These are phyloP conservation scores for Scytalidium sp. DNA, from an alignment of 2,329 filamentous ascomycete genomes.

Conservation along the genomic window DNA sequence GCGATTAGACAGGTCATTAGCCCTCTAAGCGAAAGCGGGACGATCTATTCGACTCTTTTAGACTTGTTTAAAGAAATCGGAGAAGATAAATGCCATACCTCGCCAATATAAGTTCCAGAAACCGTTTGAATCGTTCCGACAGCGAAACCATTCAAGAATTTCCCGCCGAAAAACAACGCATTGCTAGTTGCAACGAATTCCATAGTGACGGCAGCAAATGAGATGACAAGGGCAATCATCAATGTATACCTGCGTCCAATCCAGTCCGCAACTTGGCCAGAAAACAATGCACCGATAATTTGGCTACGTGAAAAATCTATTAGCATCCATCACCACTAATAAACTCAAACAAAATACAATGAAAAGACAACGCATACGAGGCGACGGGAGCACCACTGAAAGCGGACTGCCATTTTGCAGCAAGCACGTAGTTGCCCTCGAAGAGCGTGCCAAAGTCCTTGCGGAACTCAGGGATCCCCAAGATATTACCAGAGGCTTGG, in stretches of 20 bases:
- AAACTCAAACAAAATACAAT: background rate
- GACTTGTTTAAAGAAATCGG: background rate
- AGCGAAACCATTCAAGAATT: constrained; percentile 38
- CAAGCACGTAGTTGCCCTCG: constrained; percentile 35
- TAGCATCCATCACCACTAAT: too few species aligned
- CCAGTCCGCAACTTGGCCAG: constrained; percentile 33
- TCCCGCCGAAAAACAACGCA: constrained; percentile 40
- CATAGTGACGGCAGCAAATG: constrained; percentile 31
- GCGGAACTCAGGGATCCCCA: constrained; percentile 42
- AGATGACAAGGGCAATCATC: constrained; percentile 32
- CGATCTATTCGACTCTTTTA: constrained; percentile 10
- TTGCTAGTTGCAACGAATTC: constrained; percentile 28
- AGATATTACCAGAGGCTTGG: constrained; percentile 36
- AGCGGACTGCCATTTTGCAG: constrained; percentile 41
- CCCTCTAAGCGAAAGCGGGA: constrained; percentile 24
- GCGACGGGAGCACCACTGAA: constrained; percentile 41
- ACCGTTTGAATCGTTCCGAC: constrained; percentile 45
- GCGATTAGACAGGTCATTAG: constrained; percentile 26
- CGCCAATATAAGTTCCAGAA: constrained; percentile 43
- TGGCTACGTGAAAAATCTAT: background rate
- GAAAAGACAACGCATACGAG: constrained; percentile 21
- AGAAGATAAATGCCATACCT: constrained; percentile 22
- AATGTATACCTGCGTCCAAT: constrained; percentile 31
- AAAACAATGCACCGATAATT: constrained; percentile 30
- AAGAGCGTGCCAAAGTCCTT: constrained; percentile 39